A percentile compares a stretch with the other conserved stretches of the same genome.
These are phyloP conservation scores for Saccharomyces hybrid DNA, from an alignment of 1,139 yeast genomes.

Conservation along the genomic window DNA sequence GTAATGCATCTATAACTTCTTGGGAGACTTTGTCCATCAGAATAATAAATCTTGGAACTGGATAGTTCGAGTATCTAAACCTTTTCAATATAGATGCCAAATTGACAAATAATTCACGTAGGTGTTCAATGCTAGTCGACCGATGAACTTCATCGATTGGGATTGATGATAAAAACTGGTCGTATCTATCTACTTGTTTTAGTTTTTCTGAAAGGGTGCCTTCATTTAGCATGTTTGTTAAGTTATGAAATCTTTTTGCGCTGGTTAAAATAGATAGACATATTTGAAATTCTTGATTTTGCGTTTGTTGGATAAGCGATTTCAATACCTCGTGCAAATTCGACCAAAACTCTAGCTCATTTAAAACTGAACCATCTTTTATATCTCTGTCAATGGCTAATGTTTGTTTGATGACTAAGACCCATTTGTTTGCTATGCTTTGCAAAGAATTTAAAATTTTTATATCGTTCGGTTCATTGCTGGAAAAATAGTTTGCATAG, in stretches of 20 bases:
- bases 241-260: constrained; percentile 75
- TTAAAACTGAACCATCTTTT: constrained; percentile 50
- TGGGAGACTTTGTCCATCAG: constrained; percentile 55
- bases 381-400: constrained; percentile 49
- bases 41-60: constrained; percentile 55
- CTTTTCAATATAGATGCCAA: constrained; percentile 60
- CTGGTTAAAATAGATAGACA: constrained; percentile 56
- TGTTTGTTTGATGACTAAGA: constrained; percentile 51
- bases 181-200: constrained; percentile 46
- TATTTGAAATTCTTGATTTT: constrained; percentile 46
- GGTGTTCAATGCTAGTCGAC: constrained; percentile 40
- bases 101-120: constrained; percentile 41
- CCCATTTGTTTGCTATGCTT: constrained; percentile 64
- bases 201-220: constrained; percentile 59
- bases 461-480: constrained; percentile 41
- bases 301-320: constrained; percentile 52
- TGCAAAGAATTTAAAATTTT: constrained; percentile 59
- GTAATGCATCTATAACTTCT: constrained; percentile 37
- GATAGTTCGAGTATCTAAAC: constrained; percentile 55
- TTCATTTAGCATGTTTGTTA: constrained; percentile 65
- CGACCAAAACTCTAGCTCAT: constrained; percentile 76
- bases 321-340: constrained; percentile 58
- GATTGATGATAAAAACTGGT: constrained; percentile 59
- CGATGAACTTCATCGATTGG: constrained; percentile 57
- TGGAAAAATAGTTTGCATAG: constrained; percentile 32